Percentiles rank a stretch among this genome's conserved stretches.
These are phyloP conservation scores for Eucommia ulmoides DNA, from an alignment of 257 asterid genomes.

Conservation along the genomic window DNA sequence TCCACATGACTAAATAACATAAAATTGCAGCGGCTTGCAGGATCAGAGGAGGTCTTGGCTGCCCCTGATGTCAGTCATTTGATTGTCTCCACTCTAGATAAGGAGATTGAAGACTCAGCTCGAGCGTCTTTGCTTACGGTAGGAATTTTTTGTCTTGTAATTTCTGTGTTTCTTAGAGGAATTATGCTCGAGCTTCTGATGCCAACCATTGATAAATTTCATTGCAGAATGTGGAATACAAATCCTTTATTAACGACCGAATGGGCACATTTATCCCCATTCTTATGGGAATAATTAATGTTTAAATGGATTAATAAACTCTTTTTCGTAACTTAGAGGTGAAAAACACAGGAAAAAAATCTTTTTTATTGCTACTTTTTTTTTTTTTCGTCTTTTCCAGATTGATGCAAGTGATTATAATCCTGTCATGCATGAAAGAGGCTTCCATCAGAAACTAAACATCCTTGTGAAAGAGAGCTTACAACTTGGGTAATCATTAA, in stretches of 20 bases:
- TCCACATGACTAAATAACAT: background rate
- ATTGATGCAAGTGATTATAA: slow-evolving; percentile 59
- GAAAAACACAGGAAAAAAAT: background rate
- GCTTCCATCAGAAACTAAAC: slow-evolving; percentile 78
- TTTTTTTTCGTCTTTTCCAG: slow-evolving; percentile 25
- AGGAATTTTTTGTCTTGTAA: slow-evolving; percentile 12
- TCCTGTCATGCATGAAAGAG: slow-evolving; percentile 78
- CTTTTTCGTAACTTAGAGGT: too few species aligned
- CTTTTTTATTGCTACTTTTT: background rate
- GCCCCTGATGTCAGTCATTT: slow-evolving; percentile 29
- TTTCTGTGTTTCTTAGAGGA: slow-evolving; percentile 1
- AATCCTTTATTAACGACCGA: background rate
- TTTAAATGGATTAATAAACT: background rate
- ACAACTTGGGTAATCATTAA: slow-evolving; percentile 55
- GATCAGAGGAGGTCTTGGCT: slow-evolving; percentile 78
- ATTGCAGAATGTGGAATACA: background rate
- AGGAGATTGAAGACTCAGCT: slow-evolving; percentile 50
- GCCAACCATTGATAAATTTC: background rate
- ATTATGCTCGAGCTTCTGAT: background rate
- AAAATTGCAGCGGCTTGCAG: slow-evolving; percentile 65
- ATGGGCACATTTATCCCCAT: background rate
- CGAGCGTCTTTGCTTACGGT: slow-evolving; percentile 74
- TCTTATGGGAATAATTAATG: background rate
- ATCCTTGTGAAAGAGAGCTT: slow-evolving; percentile 84
- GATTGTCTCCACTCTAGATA: slow-evolving; percentile 17